Evolutionary conservation across 139 green algal species (phyloP), one percentile per base, ranked within the genome.

Genomic region (Auxenochlorella protothecoides): DNA sequence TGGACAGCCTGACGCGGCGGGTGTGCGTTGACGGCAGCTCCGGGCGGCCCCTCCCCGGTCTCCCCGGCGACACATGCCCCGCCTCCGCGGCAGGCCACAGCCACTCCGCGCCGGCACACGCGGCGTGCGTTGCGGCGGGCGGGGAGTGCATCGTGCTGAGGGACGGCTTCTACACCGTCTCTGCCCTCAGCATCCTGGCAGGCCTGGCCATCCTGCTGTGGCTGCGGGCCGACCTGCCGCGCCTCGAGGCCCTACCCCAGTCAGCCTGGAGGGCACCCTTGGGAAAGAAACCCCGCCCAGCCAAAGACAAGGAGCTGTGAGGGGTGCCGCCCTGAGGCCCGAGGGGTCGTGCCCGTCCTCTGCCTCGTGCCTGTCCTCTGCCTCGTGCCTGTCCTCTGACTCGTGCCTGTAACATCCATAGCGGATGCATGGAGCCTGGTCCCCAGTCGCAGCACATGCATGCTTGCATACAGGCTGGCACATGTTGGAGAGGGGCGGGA

Each of bases 151-250:
- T 69, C 5, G 57, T 86, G 6, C 59, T 78, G 27, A 15, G 15
- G 3, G 89, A 93, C 73, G 89, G 89, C 44, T 95, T 89, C 54
- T 95, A 92, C 73, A 66, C 75, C 8, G 65, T 93, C 65, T 85
- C 80, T 3, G 84, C 66, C 59, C 61, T 12, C 5, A 71, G 74
- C 59, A 71, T 91, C 66, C 60, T 75, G 6, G 11, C 84, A 10
- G 84, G 88, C 4, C 51, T 81, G 52, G 53, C 67, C 12, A 59
- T 93, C 13, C 75, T 81, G 27, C 63, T 79, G 44, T 72, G 68
- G 69, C 81, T 87, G 53, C 69, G 53, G 6, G 15, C 62, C 3
- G 65, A 68, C 15, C 65, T 89, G 61, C 75, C 70, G 4, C 71
- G 53, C 61, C 76, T 89, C n/a, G 65, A 89, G 69, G 68, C 68